Evolutionary conservation across 306 rosid genomes (phyloP).

Genomic region (Trifolium subterraneum): DNA sequence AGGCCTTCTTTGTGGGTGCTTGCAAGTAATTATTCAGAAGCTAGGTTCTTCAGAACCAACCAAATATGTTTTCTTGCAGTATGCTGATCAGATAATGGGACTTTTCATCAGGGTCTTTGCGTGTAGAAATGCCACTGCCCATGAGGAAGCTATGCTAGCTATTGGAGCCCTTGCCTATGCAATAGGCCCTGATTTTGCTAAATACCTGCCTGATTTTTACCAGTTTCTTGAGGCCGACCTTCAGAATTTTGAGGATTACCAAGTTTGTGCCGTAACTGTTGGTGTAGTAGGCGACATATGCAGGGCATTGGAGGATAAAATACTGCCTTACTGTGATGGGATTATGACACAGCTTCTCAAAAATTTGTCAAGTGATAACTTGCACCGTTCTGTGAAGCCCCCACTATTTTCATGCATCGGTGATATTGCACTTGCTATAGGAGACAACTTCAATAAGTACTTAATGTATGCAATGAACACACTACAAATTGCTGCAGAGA

Average conservation of each 20-base stretch:
- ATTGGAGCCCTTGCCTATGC: constrained; percentile 91
- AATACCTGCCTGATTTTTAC: constrained; percentile 82
- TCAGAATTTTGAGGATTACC: constrained; percentile 95
- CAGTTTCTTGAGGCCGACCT: constrained; percentile 83
- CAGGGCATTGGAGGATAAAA: constrained; percentile 86
- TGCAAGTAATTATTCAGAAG: constrained; percentile 89
- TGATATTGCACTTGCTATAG: constrained; percentile 87
- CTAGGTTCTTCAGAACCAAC: constrained; percentile 77
- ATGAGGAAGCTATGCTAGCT: constrained; percentile 97
- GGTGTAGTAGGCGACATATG: constrained; percentile 96
- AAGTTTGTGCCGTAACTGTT: constrained; percentile 89
- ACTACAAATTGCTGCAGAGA: constrained; percentile 85
- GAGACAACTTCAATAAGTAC: constrained; percentile 84
- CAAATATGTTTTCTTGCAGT: constrained; percentile 73
- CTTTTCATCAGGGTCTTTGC: constrained; percentile 85
- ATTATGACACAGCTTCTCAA: constrained; percentile 88
- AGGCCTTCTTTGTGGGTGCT: constrained; percentile 93
- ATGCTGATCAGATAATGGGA: constrained; percentile 84
- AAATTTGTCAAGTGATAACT: constrained; percentile 84
- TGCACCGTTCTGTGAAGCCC: constrained; percentile 92
- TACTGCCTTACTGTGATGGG: constrained; percentile 91
- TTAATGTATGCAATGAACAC: constrained; percentile 91
- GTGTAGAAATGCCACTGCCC: constrained; percentile 87
- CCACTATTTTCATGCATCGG: constrained; percentile 90
- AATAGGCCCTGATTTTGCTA: constrained; percentile 76